Percentiles rank a stretch among this genome's conserved stretches.
Evolutionary conservation across 768 basidiomycete species (phyloP).

Genomic region (Boletus patriciae): DNA sequence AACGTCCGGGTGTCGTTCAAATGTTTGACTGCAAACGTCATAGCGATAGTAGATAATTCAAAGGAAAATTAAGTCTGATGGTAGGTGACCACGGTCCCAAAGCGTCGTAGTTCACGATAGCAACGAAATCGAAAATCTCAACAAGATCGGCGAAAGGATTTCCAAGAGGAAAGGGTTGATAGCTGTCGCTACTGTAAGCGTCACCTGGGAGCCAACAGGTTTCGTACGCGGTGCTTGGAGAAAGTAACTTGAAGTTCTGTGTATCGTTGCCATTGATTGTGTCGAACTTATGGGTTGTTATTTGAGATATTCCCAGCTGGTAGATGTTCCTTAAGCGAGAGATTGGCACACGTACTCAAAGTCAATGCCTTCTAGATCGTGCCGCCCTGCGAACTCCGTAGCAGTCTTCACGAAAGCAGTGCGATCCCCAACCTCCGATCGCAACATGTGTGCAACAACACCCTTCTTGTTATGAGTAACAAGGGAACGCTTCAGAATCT

Average conservation of each 20-base stretch:
- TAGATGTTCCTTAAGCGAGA: slow-evolving; percentile 9
- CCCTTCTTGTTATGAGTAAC: slow-evolving; percentile 33
- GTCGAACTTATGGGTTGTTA: slow-evolving; percentile 65
- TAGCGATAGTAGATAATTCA: slow-evolving; percentile 45
- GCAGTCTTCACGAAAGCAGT: slow-evolving; percentile 60
- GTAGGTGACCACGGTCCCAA: slow-evolving; percentile 34
- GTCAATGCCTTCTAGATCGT: slow-evolving; percentile 54
- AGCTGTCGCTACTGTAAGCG: slow-evolving; percentile 65
- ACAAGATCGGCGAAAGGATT: slow-evolving; percentile 38
- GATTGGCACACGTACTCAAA: slow-evolving; percentile 12
- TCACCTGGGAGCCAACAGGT: slow-evolving; percentile 50
- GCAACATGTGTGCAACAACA: slow-evolving; percentile 54
- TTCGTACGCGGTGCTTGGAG: slow-evolving; percentile 59
- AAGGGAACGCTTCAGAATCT: not conserved
- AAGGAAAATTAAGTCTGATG: slow-evolving; percentile 5
- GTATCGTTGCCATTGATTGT: slow-evolving; percentile 54
- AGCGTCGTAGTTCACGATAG: slow-evolving; percentile 65
- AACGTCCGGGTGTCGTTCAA: slow-evolving; percentile 30
- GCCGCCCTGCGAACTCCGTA: slow-evolving; percentile 44
- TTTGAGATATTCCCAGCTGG: slow-evolving; percentile 84
- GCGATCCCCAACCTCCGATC: slow-evolving; percentile 69
- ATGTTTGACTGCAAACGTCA: slow-evolving; percentile 68
- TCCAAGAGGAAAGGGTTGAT: slow-evolving; percentile 63
- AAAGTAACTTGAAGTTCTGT: slow-evolving; percentile 60
- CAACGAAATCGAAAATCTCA: slow-evolving; percentile 44